phyloP scores from a whole-genome alignment of 768 basidiomycete genomes.

The Boletus coccyginus region DNA sequence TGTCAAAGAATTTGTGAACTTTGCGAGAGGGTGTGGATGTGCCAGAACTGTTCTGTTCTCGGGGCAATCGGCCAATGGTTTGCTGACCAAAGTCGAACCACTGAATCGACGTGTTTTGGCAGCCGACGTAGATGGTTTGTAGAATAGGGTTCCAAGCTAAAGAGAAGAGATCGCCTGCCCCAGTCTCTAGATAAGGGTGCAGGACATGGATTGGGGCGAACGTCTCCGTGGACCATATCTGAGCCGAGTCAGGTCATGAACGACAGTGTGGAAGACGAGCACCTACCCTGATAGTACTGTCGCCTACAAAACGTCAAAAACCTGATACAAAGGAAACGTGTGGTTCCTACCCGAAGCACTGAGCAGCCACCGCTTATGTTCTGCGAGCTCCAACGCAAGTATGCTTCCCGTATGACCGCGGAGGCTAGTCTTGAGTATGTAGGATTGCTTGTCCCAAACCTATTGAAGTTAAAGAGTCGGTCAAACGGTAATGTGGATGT shows the following conservation, averaged over 20 bases:
- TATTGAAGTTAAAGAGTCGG: constrained; percentile 28
- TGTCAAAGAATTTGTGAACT: constrained; percentile 90
- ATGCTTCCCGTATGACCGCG: constrained; percentile 84
- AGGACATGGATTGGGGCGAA: constrained; percentile 70
- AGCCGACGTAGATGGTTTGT: constrained; percentile 80
- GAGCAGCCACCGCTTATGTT: constrained; percentile 80
- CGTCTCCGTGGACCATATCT: constrained; percentile 82
- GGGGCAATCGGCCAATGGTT: not conserved
- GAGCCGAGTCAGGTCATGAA: constrained; percentile 5
- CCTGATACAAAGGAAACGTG: not conserved
- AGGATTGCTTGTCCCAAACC: constrained; percentile 84
- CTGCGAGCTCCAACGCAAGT: constrained; percentile 71
- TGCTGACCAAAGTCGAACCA: constrained; percentile 65
- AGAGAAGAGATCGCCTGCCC: constrained; percentile 86
- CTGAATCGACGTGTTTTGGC: constrained; percentile 91
- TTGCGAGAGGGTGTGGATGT: constrained; percentile 43
- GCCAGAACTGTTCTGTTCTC: constrained; percentile 25
- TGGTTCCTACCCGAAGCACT: constrained; percentile 73
- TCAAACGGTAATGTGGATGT: not conserved
- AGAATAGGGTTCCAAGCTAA: constrained; percentile 70
- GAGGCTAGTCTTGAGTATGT: constrained; percentile 65
- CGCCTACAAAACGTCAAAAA: constrained; percentile 47
- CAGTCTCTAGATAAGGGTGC: constrained; percentile 73
- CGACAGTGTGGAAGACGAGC: not conserved
- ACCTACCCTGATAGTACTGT: constrained; percentile 81